Evolutionary conservation across 1,284 basidiomycete genomes (phyloP).

Genomic region (Athelia psychrophila): DNA sequence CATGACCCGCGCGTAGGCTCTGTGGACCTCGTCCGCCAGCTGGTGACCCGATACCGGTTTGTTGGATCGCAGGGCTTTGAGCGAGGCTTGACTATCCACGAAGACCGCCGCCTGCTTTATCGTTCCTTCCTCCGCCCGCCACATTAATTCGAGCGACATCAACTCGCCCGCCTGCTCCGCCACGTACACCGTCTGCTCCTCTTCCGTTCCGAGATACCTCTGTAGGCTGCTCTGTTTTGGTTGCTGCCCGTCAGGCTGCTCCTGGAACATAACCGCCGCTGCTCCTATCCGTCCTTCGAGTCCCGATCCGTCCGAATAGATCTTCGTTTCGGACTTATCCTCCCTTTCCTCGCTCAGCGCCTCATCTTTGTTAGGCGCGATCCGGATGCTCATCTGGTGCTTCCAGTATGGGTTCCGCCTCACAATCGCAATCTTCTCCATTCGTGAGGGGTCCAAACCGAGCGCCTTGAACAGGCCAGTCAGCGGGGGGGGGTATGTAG

Average conservation of each 20-base stretch:
- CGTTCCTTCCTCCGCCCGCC: background rate
- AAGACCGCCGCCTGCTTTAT: background rate
- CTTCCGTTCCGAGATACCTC: constrained; percentile 6
- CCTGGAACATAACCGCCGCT: constrained; percentile 14
- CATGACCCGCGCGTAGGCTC: too few species aligned
- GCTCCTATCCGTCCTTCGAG: constrained; percentile 21
- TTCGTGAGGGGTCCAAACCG: constrained; percentile 5
- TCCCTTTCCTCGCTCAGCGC: constrained; percentile 4
- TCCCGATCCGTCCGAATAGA: constrained; percentile 29
- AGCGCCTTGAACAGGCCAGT: constrained; percentile 14
- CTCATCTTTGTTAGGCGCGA: constrained; percentile 2
- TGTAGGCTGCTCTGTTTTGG: background rate
- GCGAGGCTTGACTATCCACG: background rate
- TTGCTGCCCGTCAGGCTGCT: background rate
- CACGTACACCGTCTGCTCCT: constrained; percentile 17
- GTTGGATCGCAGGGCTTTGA: background rate
- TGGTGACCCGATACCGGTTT: background rate
- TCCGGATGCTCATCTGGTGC: background rate
- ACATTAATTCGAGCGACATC: constrained; percentile 4
- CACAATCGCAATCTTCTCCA: constrained; percentile 13
- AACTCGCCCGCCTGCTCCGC: constrained; percentile 14
- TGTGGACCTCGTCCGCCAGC: background rate
- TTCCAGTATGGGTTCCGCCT: background rate
- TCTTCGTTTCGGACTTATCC: constrained; percentile 14
- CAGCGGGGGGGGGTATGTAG: constrained; percentile 12